Conservation (phyloP, 805 yeast species). For the Ogataea methylovora region DNA sequence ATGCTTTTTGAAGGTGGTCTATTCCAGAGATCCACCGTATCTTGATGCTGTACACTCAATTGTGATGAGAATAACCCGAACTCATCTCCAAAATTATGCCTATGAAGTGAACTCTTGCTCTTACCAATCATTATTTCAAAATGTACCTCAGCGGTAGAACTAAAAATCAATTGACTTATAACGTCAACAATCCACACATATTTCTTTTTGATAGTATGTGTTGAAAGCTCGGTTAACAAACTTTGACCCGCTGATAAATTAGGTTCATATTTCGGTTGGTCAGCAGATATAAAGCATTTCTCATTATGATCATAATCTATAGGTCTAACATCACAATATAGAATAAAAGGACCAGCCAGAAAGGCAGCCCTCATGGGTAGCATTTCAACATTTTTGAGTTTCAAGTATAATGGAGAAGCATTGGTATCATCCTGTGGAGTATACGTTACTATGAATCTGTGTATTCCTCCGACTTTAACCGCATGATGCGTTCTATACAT, state of each 20-base stretch:
- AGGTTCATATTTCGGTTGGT: slow-evolving; percentile 70
- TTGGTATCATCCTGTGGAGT: slow-evolving; percentile 25
- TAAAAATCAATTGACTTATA: slow-evolving; percentile 71
- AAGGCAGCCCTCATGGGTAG: slow-evolving; percentile 74
- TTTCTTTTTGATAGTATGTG: slow-evolving; percentile 51
- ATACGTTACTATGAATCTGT: slow-evolving; percentile 47
- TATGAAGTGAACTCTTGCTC: slow-evolving; percentile 29
- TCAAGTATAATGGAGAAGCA: slow-evolving; percentile 36
- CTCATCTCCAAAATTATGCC: slow-evolving; percentile 10
- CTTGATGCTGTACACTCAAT: slow-evolving; percentile 44
- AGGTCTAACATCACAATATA: slow-evolving; percentile 78
- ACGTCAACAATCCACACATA: slow-evolving; percentile 80
- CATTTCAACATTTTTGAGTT: slow-evolving; percentile 65
- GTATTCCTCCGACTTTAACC: slow-evolving; percentile 51
- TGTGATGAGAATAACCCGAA: slow-evolving; percentile 21
- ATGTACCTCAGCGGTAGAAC: slow-evolving; percentile 57
- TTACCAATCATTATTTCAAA: slow-evolving; percentile 55
- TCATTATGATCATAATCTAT: slow-evolving; percentile 49
- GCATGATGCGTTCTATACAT: slow-evolving; percentile 1
- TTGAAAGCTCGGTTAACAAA: slow-evolving; percentile 49
- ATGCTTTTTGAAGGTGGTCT: slow-evolving; percentile 39
- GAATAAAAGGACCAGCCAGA: slow-evolving; percentile 79
- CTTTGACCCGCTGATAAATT: slow-evolving; percentile 64
- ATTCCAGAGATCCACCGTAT: slow-evolving; percentile 72
- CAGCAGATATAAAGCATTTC: slow-evolving; percentile 59